phyloP scores from a whole-genome alignment of 2,329 filamentous ascomycete genomes.

The Exophiala bonariae region DNA sequence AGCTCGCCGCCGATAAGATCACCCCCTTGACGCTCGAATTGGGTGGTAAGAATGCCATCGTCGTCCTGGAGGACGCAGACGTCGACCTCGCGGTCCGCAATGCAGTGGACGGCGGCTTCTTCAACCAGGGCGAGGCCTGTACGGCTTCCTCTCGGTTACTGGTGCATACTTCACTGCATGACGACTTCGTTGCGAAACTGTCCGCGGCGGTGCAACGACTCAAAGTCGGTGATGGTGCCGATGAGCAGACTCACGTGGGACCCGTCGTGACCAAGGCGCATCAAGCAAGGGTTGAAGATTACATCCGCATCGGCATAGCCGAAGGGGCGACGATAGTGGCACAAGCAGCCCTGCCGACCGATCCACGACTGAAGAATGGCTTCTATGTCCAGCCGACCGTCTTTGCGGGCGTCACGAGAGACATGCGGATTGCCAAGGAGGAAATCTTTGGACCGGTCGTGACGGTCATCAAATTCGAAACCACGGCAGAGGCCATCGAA shows the following conservation, averaged over 20 bases:
- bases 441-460: conserved; percentile 46
- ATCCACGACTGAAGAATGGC: conserved; percentile 43
- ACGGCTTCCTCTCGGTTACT: conserved; percentile 12
- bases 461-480: conserved; percentile 37
- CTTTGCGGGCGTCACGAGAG: conserved; percentile 57
- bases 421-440: conserved; percentile 61
- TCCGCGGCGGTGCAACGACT: conserved; percentile 4
- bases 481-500: conserved; percentile 38
- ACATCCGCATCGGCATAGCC: conserved; percentile 40
- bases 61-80: conserved; percentile 78
- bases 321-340: conserved; percentile 55
- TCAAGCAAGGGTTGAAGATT: conserved; percentile 18
- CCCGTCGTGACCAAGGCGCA: conserved; percentile 16
- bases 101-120: conserved; percentile 17
- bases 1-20: conserved; percentile 67
- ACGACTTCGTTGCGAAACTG: conserved; percentile 12
- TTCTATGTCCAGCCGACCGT: conserved; percentile 65
- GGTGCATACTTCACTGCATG: conserved; percentile 13
- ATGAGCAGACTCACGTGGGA: conserved; percentile 13
- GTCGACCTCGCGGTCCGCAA: conserved; percentile 63
- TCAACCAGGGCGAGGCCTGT: conserved; percentile 25
- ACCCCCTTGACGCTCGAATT: conserved; percentile 80
- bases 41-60: conserved; percentile 76
- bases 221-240: conserved; percentile 8
- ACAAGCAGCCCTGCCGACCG: conserved; percentile 7